Conservation (phyloP, 495 filamentous ascomycete species). For the Podospora australis region DNA sequence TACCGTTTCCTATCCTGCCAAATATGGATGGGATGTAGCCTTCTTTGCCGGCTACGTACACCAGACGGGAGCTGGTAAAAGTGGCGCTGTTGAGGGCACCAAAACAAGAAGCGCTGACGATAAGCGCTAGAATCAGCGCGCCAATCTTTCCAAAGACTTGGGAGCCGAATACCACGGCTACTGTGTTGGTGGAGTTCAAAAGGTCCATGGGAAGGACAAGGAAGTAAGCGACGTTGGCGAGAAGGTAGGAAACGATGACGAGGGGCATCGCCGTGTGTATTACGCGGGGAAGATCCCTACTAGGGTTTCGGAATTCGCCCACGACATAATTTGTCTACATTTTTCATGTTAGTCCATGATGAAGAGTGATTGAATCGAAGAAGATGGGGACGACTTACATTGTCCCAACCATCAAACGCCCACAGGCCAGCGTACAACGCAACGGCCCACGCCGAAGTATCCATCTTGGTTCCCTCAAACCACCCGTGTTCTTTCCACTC, state of each 20-base stretch:
- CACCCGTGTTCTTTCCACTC: constrained; percentile 86
- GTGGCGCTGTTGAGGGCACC: constrained; percentile 92
- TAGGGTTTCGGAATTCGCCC: constrained; percentile 88
- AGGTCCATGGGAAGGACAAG: constrained; percentile 77
- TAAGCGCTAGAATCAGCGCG: constrained; percentile 76
- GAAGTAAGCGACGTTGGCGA: constrained; percentile 90
- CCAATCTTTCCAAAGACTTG: constrained; percentile 84
- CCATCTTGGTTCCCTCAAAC: constrained; percentile 81
- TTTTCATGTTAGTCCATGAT: neutral
- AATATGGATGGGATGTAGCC: constrained; percentile 85
- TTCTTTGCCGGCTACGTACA: constrained; percentile 93
- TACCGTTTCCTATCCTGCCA: constrained; percentile 71
- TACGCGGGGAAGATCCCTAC: constrained; percentile 83
- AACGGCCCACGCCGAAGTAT: constrained; percentile 78
- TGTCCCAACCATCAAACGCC: constrained; percentile 99
- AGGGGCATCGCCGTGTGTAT: constrained; percentile 97
- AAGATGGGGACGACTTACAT: constrained; percentile 52
- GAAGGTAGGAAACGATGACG: constrained; percentile 82
- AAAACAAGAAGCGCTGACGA: constrained; percentile 82
- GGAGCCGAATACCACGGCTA: constrained; percentile 87
- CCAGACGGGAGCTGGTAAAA: constrained; percentile 84
- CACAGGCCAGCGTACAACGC: constrained; percentile 93
- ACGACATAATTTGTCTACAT: constrained; percentile 89
- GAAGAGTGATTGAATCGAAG: neutral
- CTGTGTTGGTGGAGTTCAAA: constrained; percentile 81